These are phyloP conservation scores for Mycena rosella DNA, from an alignment of 768 basidiomycete genomes.

Conservation along the genomic window DNA sequence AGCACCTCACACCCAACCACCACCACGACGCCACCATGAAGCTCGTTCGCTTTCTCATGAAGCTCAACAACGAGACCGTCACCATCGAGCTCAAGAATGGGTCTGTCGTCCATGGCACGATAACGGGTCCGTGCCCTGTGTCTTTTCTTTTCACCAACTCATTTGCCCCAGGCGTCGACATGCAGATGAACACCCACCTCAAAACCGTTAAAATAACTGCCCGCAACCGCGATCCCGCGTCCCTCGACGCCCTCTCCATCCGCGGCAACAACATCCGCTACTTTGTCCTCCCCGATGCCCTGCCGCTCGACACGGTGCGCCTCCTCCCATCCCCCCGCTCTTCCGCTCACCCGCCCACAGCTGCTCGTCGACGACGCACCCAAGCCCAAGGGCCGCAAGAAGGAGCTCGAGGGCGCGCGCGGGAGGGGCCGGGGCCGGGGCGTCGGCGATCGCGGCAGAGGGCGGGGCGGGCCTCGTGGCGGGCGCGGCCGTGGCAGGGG, in stretches of 20 bases:
- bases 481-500: slow-evolving; percentile 62
- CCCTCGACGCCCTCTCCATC: slow-evolving; percentile 93
- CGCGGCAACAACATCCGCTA: slow-evolving; percentile 98
- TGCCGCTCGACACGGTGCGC: slow-evolving; percentile 86
- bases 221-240: slow-evolving; percentile 87
- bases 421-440: slow-evolving; percentile 69
- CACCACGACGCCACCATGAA: slow-evolving; percentile 39
- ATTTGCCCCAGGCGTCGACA: slow-evolving; percentile 88
- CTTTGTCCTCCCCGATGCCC: slow-evolving; percentile 96
- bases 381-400: slow-evolving; percentile 93
- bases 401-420: slow-evolving; percentile 74
- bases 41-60: slow-evolving; percentile 86
- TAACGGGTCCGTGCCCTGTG: slow-evolving; percentile 77
- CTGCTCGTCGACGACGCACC: slow-evolving; percentile 98
- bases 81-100: slow-evolving; percentile 99
- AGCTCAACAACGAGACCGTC: slow-evolving; percentile 99
- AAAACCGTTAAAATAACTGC: slow-evolving; percentile 98
- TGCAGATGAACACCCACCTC: slow-evolving; percentile 99
- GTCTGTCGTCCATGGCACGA: slow-evolving; percentile 94
- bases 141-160: slow-evolving; percentile 11
- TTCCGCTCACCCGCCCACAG: background rate
- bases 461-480: slow-evolving; percentile 66
- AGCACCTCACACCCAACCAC: background rate
- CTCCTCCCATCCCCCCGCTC: no score
- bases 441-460: slow-evolving; percentile 60